These are phyloP conservation scores for Camellia sinensis DNA, from an alignment of 148 eudicot genomes.

Conservation along the genomic window DNA sequence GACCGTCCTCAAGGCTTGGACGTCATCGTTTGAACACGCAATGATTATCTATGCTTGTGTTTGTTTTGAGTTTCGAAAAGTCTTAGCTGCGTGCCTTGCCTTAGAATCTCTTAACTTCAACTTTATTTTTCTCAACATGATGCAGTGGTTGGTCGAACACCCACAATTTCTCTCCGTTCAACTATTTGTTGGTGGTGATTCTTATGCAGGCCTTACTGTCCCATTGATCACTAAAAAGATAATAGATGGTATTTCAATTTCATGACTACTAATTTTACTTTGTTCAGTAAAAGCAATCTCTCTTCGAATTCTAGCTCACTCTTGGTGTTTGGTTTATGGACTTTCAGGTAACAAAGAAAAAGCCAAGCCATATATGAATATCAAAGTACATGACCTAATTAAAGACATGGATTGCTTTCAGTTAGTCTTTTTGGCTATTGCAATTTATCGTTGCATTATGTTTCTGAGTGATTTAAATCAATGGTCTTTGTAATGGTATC, in stretches of 20 bases:
- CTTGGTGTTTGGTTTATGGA: not conserved
- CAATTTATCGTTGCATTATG: not conserved
- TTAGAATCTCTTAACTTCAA: too few relatives aligned
- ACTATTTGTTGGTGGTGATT: conserved; percentile 32
- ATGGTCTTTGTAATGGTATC: not conserved
- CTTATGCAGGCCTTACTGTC: conserved; percentile 28
- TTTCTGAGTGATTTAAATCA: not conserved
- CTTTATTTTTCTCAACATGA: not conserved
- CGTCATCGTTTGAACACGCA: too few relatives aligned
- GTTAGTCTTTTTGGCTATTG: not conserved
- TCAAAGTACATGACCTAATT: conserved; percentile 15
- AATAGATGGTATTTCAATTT: conserved; percentile 16
- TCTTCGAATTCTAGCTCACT: not conserved
- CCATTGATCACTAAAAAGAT: conserved; percentile 24
- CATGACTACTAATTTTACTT: not conserved
- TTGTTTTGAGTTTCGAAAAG: too few relatives aligned
- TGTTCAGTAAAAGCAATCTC: not conserved
- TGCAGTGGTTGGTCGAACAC: conserved; percentile 36
- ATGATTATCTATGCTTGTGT: too few relatives aligned
- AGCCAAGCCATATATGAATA: conserved; percentile 15
- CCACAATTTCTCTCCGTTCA: conserved; percentile 20
- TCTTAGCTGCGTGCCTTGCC: too few relatives aligned
- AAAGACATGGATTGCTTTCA: not conserved
- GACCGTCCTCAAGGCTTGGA: too few relatives aligned
- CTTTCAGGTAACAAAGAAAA: conserved; percentile 18